Evolutionary conservation across 2,329 filamentous ascomycete species (phyloP), one percentile per base, ranked within the genome.

Genomic region (Tolypocladium tundrense): DNA sequence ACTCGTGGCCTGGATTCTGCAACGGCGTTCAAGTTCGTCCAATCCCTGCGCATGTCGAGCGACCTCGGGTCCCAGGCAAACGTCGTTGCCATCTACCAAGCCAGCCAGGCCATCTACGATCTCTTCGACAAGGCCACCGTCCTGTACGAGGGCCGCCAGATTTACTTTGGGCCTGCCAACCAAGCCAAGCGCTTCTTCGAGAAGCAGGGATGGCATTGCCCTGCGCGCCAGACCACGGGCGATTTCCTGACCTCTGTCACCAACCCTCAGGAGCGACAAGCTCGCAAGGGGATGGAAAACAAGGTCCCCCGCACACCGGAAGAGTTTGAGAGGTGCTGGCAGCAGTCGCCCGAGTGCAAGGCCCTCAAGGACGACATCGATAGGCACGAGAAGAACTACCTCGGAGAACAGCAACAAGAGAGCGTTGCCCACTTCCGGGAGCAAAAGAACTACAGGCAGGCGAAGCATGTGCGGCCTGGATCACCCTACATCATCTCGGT

Each of bases 41-140:
- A 87, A 62, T 82, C 84, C 16, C 72, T 92, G 35, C 77, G 87
- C 19, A 77, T 84, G 21, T 75, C 85, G 0, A 85, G 87, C 0
- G 84, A 90, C 61, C 79, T 90, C 62, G 78, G 81, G 1, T 74
- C 80, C 16, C 81, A 81, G 1, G 81, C 87, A 0, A 84, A 85
- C 1, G 75, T 82, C 1, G 84, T 91, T 3, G 85, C 88, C 11
- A 81, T 91, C 10, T 90, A 90, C 60, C 88, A 91, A 66, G 87
- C 88, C 8, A 83, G 82, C 21, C 84, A 88, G 65, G 75, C 81
- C 43, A 86, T 87, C 40, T 89, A 88, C 66, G 85, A 89, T 41
- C 72, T 84, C 19, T 92, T 93, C 64, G 88, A 93, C 72, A 91
- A 91, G 68, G 83, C 82, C 0, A 78, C 85, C 0, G 86, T 93